Evolutionary conservation across 306 rosid species (phyloP).

Genomic region (Glycine soja): DNA sequence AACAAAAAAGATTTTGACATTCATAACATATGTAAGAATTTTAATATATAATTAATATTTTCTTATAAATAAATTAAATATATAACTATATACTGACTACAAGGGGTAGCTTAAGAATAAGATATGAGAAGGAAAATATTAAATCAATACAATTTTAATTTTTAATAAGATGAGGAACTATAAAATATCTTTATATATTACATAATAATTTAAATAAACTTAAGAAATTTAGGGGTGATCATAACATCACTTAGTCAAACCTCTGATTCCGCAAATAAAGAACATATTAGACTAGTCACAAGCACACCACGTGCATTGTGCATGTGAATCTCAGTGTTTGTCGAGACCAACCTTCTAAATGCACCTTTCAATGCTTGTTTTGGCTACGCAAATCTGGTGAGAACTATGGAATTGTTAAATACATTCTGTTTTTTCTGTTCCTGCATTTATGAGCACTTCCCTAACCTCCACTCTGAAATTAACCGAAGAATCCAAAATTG

Average conservation of each 20-base stretch:
- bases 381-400: constrained; percentile 30
- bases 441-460: constrained; percentile 2
- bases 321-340: constrained; percentile 30
- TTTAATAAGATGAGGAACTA: no score
- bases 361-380: constrained; percentile 28
- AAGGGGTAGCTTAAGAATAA: no score
- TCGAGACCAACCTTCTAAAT: constrained; percentile 42
- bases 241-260: background rate
- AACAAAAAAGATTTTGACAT: no score
- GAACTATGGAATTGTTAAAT: constrained; percentile 6
- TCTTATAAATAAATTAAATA: no score
- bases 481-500: no score
- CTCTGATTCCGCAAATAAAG: no score
- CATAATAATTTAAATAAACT: background rate
- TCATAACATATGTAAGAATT: background rate
- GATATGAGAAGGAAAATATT: no score
- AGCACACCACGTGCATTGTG: constrained; percentile 39
- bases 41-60: background rate
- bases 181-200: no score
- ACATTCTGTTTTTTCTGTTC: background rate
- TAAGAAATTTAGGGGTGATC: background rate
- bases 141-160: no score
- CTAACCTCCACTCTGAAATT: background rate
- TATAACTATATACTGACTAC: no score
- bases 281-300: background rate